phyloP scores from a whole-genome alignment of 129 eudicot species.

The Solidago caesia region DNA sequence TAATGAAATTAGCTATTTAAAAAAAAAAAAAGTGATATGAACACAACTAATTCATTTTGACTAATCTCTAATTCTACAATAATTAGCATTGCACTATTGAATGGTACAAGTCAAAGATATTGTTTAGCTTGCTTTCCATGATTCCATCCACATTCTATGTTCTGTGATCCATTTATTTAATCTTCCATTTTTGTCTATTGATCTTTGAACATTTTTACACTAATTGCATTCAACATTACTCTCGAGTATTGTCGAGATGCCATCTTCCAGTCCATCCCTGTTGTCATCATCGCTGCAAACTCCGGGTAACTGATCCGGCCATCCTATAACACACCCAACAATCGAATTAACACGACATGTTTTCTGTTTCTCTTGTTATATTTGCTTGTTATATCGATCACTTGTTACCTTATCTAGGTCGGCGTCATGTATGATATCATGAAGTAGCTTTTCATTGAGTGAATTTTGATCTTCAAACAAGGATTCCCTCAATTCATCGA shows the following conservation, averaged over 20 bases:
- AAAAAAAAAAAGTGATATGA: too few species aligned
- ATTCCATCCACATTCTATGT: slow-evolving; percentile 24
- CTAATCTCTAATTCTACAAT: too few species aligned
- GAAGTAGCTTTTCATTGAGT: slow-evolving; percentile 56
- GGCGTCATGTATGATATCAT: slow-evolving; percentile 76
- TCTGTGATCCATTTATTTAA: slow-evolving; percentile 21
- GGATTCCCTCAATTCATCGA: slow-evolving; percentile 67
- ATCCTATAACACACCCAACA: slow-evolving; percentile 44
- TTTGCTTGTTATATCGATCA: background rate
- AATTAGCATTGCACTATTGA: too few species aligned
- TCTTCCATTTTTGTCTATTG: slow-evolving; percentile 9
- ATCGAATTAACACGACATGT: background rate
- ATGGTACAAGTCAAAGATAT: too few species aligned
- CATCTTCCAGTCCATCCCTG: slow-evolving; percentile 91
- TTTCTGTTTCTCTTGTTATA: background rate
- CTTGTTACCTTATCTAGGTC: slow-evolving; percentile 76
- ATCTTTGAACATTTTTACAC: slow-evolving; percentile 64
- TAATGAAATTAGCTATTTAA: too few species aligned
- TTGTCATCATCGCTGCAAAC: slow-evolving; percentile 89
- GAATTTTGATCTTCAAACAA: slow-evolving; percentile 58
- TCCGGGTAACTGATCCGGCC: slow-evolving; percentile 83
- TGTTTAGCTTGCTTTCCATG: background rate
- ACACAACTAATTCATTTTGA: too few species aligned
- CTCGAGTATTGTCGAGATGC: slow-evolving; percentile 84
- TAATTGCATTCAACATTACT: slow-evolving; percentile 78